These are phyloP conservation scores for Saccharomycopsis sp. DNA, from an alignment of 805 yeast species.

Conservation along the genomic window DNA sequence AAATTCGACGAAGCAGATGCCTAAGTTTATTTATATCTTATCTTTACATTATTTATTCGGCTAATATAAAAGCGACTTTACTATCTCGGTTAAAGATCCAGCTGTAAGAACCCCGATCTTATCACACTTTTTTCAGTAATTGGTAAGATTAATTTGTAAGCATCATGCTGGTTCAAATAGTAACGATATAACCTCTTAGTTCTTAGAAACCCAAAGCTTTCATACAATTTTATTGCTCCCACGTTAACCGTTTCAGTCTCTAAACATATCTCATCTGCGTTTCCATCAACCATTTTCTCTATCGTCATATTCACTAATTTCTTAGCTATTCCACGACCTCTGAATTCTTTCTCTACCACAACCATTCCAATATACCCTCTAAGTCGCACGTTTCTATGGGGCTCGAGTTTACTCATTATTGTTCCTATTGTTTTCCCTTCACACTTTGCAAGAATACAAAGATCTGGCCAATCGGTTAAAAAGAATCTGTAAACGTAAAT, in stretches of 20 bases:
- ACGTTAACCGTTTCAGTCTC: constrained; percentile 84
- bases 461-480: constrained; percentile 83
- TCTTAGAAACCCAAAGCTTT: constrained; percentile 68
- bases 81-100: not conserved
- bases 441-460: constrained; percentile 54
- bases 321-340: constrained; percentile 83
- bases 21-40: constrained; percentile 4
- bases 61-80: not conserved
- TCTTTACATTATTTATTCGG: constrained; percentile 3
- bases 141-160: constrained; percentile 80
- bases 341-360: constrained; percentile 63
- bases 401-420: constrained; percentile 74
- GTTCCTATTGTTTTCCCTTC: constrained; percentile 58
- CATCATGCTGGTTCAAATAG: constrained; percentile 89
- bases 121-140: constrained; percentile 51
- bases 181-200: constrained; percentile 76
- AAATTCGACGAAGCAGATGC: constrained; percentile 90
- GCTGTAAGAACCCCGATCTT: constrained; percentile 48
- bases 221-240: constrained; percentile 65
- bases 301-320: constrained; percentile 57
- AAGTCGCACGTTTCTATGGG: constrained; percentile 62
- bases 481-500: constrained; percentile 89
- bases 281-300: constrained; percentile 51
- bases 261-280: constrained; percentile 84
- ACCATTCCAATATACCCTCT: constrained; percentile 97